phyloP scores from a whole-genome alignment of 106 monocot genomes.

The Vanilla planifolia region DNA sequence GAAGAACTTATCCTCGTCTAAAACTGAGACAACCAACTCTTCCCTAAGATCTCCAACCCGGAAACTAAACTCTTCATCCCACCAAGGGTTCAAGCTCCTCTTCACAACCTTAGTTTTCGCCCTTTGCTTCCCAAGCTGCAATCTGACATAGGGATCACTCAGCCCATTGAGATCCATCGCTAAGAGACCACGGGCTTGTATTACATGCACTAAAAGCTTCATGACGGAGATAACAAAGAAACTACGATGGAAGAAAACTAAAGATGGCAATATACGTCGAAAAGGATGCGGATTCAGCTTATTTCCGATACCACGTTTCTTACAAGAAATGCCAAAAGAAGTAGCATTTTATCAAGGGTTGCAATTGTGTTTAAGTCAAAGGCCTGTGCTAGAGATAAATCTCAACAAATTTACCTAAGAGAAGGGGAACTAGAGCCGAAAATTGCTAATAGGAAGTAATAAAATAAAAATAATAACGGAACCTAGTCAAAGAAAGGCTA shows the following conservation, averaged over 20 bases:
- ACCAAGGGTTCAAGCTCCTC: conserved; percentile 49
- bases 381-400: background rate
- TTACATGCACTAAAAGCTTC: conserved; percentile 52
- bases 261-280: background rate
- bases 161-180: conserved; percentile 51
- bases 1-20: conserved; percentile 68
- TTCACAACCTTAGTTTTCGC: conserved; percentile 47
- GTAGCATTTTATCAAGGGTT: background rate
- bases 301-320: background rate
- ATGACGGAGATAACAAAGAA: conserved; percentile 17
- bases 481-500: background rate
- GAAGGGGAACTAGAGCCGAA: background rate
- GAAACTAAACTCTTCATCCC: conserved; percentile 79
- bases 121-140: conserved; percentile 55
- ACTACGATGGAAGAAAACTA: background rate
- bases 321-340: background rate
- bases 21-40: conserved; percentile 42
- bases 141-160: conserved; percentile 63
- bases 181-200: conserved; percentile 60
- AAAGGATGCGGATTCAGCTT: background rate
- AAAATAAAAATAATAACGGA: background rate
- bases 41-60: conserved; percentile 50
- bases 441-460: background rate
- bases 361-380: background rate
- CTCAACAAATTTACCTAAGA: background rate